Base-by-base conservation (phyloP, 371 early-diverging fungal species). In the Haplosporangium sp. region DNA sequence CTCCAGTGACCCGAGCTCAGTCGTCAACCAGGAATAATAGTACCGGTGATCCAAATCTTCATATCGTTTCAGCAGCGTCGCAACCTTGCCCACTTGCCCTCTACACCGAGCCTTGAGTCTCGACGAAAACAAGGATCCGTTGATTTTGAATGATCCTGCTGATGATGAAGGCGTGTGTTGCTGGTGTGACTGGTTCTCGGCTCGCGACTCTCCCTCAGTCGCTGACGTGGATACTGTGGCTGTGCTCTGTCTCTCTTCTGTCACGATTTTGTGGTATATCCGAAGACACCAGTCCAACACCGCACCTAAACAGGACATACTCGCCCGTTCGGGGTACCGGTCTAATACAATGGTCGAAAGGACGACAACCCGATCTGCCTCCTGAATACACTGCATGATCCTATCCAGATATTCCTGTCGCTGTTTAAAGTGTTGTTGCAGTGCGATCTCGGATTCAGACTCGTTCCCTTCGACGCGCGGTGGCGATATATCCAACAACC, bases 271-370 rank as follows among this genome's bases (percentile, higher is more conserved):
- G 52, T 72, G 42, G 37, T 77, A 77, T 18, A 77, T 72, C 55
- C 79, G 57, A 11, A 77, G 68, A 38, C 72, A 71, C 79, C 79
- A 77, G 48, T 65, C 79, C 58, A 77, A 11, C n/a, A 61, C 79
- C 2, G 67, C 64, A 0, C 73, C 73, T 3, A 68, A 23, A 55
- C 79, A 77, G 0, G 72, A 59, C 48, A 68, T 54, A 13, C 56
- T 55, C 0, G 73, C 72, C 10, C 79, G 58, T 43, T 77, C 79
- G 1, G 79, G 79, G 23, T 77, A 77, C 8, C 58, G 58, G 10
- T 77, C 65, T 29, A 77, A 21, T 18, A 77, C 13, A 11, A 77
- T 51, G 0, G 20, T 18, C 2, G 72, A 41, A 37, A 60, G 48
- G 12, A 52, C 14, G 2, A 77, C 65, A 9, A 77, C 45, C 8